Percentiles rank a stretch among this genome's conserved stretches.
These are phyloP conservation scores for Leccinum idahoense DNA, from an alignment of 1,284 basidiomycete species.

Conservation along the genomic window DNA sequence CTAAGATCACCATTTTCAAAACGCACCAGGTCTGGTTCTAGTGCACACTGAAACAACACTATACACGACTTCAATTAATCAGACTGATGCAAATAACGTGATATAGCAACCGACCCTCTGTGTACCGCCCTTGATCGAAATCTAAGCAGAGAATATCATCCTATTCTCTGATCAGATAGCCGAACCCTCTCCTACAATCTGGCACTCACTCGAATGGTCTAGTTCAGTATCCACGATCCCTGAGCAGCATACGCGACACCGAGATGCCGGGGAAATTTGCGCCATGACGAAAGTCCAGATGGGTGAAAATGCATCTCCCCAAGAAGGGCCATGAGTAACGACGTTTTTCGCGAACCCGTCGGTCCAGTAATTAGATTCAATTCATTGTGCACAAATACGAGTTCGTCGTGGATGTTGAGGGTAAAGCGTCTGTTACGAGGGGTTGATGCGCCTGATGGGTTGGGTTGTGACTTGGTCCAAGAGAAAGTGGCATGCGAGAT, in stretches of 20 bases:
- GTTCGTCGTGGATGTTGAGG: slow-evolving; percentile 45
- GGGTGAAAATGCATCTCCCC: slow-evolving; percentile 29
- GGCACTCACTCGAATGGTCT: slow-evolving; percentile 36
- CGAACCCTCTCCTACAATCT: slow-evolving; percentile 22
- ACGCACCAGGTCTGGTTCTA: slow-evolving; percentile 51
- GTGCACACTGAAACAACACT: slow-evolving; percentile 54
- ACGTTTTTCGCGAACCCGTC: slow-evolving; percentile 50
- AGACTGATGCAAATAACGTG: neutral
- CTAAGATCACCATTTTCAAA: slow-evolving; percentile 52
- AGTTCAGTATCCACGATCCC: slow-evolving; percentile 59
- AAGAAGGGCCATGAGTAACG: slow-evolving; percentile 50
- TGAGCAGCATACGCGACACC: slow-evolving; percentile 63
- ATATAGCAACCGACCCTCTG: slow-evolving; percentile 2
- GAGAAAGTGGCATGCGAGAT: slow-evolving; percentile 32
- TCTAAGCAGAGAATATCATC: slow-evolving; percentile 10
- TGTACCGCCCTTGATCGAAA: slow-evolving; percentile 8
- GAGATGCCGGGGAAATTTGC: slow-evolving; percentile 47
- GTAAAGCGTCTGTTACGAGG: slow-evolving; percentile 35
- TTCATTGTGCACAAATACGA: slow-evolving; percentile 52
- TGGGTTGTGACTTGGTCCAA: slow-evolving; percentile 23
- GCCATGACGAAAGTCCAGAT: slow-evolving; percentile 34
- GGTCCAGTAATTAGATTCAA: slow-evolving; percentile 66
- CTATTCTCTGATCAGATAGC: neutral
- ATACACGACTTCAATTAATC: neutral
- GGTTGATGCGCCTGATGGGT: slow-evolving; percentile 10